Conservation (phyloP, 2,329 filamentous ascomycete species). For the Diaporthe sp. region DNA sequence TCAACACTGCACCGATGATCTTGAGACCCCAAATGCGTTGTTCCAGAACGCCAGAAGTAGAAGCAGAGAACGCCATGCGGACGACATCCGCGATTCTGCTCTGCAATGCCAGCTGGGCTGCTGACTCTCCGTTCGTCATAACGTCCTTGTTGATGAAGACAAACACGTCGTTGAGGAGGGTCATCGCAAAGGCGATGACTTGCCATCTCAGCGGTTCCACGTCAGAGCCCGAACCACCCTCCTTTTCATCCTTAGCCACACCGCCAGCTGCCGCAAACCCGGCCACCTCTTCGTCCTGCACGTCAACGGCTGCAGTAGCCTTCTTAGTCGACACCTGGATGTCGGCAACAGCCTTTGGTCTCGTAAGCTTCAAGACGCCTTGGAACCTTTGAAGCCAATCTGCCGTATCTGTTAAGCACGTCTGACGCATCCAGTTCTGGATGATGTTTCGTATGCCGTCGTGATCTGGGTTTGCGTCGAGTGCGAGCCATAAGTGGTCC, state of each 20-base stretch:
- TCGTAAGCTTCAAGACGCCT: slow-evolving; percentile 87
- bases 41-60: slow-evolving; percentile 91
- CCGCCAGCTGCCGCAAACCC: slow-evolving; percentile 86
- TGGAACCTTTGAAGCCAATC: slow-evolving; percentile 93
- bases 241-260: slow-evolving; percentile 67
- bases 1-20: slow-evolving; percentile 92
- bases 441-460: slow-evolving; percentile 88
- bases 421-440: slow-evolving; percentile 93
- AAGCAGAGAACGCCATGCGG: slow-evolving; percentile 96
- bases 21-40: slow-evolving; percentile 91
- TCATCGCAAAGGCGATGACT: slow-evolving; percentile 92
- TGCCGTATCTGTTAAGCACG: slow-evolving; percentile 80
- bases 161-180: slow-evolving; percentile 86
- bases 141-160: slow-evolving; percentile 82
- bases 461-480: slow-evolving; percentile 82
- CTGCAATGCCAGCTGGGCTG: slow-evolving; percentile 82
- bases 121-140: slow-evolving; percentile 80
- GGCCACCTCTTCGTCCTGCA: slow-evolving; percentile 96
- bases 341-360: slow-evolving; percentile 71
- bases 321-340: slow-evolving; percentile 56
- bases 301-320: slow-evolving; percentile 72
- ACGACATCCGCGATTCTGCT: slow-evolving; percentile 90
- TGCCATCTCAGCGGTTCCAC: slow-evolving; percentile 96
- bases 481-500: slow-evolving; percentile 89
- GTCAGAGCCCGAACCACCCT: slow-evolving; percentile 63